A percentile compares a stretch with the other conserved stretches of the same genome.
Evolutionary conservation across 2,329 filamentous ascomycete species (phyloP).

Genomic region (Hymenoscyphus fructigenus): DNA sequence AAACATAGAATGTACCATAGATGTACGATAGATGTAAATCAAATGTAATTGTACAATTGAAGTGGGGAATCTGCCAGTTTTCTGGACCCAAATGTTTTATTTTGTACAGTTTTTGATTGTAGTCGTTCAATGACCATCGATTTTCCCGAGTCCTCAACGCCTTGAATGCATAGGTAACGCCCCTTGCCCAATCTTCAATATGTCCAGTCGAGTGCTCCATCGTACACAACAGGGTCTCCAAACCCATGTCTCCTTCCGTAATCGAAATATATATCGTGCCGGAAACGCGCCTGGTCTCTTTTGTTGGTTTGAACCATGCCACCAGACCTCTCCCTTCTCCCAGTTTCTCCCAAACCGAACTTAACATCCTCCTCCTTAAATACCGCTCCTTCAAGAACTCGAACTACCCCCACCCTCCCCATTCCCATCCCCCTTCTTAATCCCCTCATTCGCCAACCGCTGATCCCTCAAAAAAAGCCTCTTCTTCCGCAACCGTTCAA

Average conservation of each 20-base stretch:
- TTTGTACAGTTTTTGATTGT: neutral
- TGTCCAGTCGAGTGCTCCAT: neutral
- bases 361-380: neutral
- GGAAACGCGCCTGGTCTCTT: too few species aligned
- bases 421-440: slow-evolving; percentile 10
- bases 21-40: slow-evolving; percentile 19
- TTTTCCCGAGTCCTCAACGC: slow-evolving; percentile 17
- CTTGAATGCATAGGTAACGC: slow-evolving; percentile 23
- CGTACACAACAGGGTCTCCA: neutral
- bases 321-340: neutral
- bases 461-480: slow-evolving; percentile 38
- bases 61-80: slow-evolving; percentile 12
- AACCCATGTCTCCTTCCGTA: neutral
- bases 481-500: slow-evolving; percentile 34
- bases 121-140: neutral
- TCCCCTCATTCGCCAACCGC: slow-evolving; percentile 33
- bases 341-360: neutral
- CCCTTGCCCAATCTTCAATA: slow-evolving; percentile 3
- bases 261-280: neutral
- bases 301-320: neutral
- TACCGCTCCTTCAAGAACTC: slow-evolving; percentile 7
- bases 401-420: slow-evolving; percentile 1
- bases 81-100: too few species aligned
- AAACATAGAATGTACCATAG: slow-evolving; percentile 24
- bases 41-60: slow-evolving; percentile 20